phyloP scores from a whole-genome alignment of 495 filamentous ascomycete species.

The Extremus antarcticus region DNA sequence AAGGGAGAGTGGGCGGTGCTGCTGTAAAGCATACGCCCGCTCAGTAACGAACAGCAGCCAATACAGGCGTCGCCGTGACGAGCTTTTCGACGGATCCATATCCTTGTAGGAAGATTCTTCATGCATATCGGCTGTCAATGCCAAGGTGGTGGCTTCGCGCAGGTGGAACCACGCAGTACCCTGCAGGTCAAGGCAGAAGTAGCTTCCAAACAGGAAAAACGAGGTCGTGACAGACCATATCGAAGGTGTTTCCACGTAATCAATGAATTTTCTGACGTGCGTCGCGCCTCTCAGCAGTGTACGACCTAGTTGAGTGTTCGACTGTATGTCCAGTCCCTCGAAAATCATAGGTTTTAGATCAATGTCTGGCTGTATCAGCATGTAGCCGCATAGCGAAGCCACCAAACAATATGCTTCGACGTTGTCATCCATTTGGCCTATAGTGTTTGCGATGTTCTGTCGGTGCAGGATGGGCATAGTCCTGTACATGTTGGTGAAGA shows the following conservation, averaged over 20 bases:
- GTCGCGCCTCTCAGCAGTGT: conserved; percentile 67
- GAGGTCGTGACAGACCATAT: conserved; percentile 62
- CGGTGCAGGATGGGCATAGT: conserved; percentile 72
- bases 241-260: conserved; percentile 58
- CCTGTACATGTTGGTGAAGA: conserved; percentile 73
- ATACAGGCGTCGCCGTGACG: conserved; percentile 49
- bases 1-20: conserved; percentile 60
- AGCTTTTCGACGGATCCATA: conserved; percentile 38
- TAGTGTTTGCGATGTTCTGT: conserved; percentile 50
- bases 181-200: conserved; percentile 61
- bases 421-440: conserved; percentile 51
- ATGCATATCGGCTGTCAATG: conserved; percentile 43
- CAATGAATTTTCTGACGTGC: conserved; percentile 61
- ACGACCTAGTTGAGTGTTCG: conserved; percentile 32
- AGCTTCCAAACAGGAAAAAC: conserved; percentile 69
- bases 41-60: conserved; percentile 66
- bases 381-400: conserved; percentile 68
- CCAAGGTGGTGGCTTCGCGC: conserved; percentile 57
- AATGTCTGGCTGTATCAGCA: conserved; percentile 76
- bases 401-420: conserved; percentile 69
- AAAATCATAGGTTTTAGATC: conserved; percentile 29
- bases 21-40: conserved; percentile 68
- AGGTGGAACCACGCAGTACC: conserved; percentile 65
- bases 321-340: conserved; percentile 20
- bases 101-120: conserved; percentile 47